phyloP scores from a whole-genome alignment of 179 eudicot genomes.

The Patellifolia procumbens region DNA sequence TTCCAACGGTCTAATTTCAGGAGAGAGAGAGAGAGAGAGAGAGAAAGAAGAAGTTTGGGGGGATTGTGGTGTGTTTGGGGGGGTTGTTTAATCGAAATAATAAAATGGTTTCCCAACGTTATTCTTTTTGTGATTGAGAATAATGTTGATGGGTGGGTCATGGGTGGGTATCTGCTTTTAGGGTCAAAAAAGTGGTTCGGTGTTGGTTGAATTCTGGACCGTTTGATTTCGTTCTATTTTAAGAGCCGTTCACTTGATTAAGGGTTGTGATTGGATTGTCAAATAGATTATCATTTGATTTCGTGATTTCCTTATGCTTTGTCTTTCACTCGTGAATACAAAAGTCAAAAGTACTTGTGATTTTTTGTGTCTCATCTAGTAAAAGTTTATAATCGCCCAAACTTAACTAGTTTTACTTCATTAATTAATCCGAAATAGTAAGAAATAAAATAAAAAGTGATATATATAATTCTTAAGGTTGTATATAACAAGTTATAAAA shows the following conservation, averaged over 20 bases:
- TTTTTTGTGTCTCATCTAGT: too few species aligned
- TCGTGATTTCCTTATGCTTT: neutral
- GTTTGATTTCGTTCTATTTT: conserved; percentile 22
- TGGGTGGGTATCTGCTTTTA: conserved; percentile 9
- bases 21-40: conserved; percentile 3
- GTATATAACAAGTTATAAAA: too few species aligned
- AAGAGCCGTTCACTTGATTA: conserved; percentile 31
- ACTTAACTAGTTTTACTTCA: too few species aligned
- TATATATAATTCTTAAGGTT: too few species aligned
- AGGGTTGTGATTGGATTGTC: conserved; percentile 21
- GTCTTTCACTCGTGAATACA: neutral
- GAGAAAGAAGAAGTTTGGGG: neutral
- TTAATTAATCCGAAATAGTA: too few species aligned
- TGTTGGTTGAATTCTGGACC: conserved; percentile 16
- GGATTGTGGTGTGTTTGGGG: neutral
- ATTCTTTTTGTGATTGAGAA: conserved; percentile 28
- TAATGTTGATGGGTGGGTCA: too few species aligned
- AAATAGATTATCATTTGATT: conserved; percentile 1
- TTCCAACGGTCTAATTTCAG: conserved; percentile 40
- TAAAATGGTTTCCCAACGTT: conserved; percentile 20
- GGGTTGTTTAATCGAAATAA: conserved; percentile 6
- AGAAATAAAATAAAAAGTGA: too few species aligned
- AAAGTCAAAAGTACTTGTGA: too few species aligned
- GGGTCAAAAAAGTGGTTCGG: conserved; percentile 4
- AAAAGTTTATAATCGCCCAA: too few species aligned